phyloP scores from a whole-genome alignment of 2,329 filamentous ascomycete species.

The Neocucurbitaria cava region DNA sequence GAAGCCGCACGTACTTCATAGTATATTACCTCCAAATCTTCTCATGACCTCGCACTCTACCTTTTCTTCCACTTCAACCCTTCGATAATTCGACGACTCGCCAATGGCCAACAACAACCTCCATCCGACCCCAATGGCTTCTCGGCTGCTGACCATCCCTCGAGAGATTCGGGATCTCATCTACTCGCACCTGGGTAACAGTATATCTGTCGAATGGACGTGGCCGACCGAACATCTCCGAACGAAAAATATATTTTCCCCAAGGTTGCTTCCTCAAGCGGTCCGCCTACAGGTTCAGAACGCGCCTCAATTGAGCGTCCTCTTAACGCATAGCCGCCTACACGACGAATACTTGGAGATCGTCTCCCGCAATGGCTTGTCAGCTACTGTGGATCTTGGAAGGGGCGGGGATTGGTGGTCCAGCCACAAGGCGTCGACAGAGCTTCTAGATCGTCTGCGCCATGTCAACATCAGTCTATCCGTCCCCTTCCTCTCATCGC shows the following conservation, averaged over 20 bases:
- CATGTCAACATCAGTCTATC: neutral
- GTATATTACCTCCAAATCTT: too few relatives aligned
- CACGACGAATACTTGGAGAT: conserved; percentile 77
- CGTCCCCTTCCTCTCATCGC: neutral
- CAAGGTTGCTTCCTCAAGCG: conserved; percentile 33
- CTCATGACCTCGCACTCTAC: too few relatives aligned
- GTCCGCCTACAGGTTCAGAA: conserved; percentile 80
- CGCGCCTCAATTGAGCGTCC: conserved; percentile 66
- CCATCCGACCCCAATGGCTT: neutral
- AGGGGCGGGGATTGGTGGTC: too few relatives aligned
- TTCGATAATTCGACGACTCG: neutral
- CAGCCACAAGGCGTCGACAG: neutral
- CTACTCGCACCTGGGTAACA: neutral
- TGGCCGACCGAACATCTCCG: too few relatives aligned
- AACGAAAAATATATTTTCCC: neutral
- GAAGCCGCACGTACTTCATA: too few relatives aligned
- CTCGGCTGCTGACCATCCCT: neutral
- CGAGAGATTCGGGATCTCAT: neutral
- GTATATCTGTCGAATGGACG: neutral
- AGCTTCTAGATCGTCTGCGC: neutral
- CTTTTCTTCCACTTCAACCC: neutral
- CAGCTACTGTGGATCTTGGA: neutral
- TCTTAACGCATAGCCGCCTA: conserved; percentile 71
- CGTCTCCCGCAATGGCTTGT: neutral
- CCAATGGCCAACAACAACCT: neutral